Percentiles rank a stretch among this genome's conserved stretches.
These are phyloP conservation scores for Oryza officinalis DNA, from an alignment of 176 grass and related monocot genomes.

Conservation along the genomic window DNA sequence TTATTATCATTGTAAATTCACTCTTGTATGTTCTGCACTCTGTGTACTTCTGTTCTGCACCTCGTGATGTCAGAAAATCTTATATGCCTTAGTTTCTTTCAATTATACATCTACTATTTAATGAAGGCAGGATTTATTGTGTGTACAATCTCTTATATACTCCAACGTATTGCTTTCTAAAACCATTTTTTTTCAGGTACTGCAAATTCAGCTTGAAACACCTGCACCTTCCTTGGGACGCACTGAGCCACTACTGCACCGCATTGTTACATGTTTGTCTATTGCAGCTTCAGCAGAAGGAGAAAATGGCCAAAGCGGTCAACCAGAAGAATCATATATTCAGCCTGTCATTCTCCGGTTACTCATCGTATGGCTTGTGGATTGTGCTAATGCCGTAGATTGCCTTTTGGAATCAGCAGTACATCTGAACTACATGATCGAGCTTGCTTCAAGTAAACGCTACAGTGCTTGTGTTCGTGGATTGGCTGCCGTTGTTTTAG, in stretches of 20 bases:
- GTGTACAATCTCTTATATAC: background rate
- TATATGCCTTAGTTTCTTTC: background rate
- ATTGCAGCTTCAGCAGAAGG: slow-evolving; percentile 63
- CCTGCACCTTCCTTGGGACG: slow-evolving; percentile 70
- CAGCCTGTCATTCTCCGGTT: slow-evolving; percentile 79
- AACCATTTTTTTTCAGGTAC: slow-evolving; percentile 55
- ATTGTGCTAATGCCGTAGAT: slow-evolving; percentile 84
- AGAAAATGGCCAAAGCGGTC: slow-evolving; percentile 57
- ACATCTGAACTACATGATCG: slow-evolving; percentile 81
- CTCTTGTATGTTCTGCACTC: background rate
- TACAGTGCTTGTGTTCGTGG: slow-evolving; percentile 64
- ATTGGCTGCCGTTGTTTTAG: slow-evolving; percentile 87
- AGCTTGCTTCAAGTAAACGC: slow-evolving; percentile 75
- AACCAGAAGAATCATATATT: slow-evolving; percentile 54
- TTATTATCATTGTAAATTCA: slow-evolving; percentile 6
- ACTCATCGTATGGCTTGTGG: slow-evolving; percentile 77
- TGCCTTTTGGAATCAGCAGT: slow-evolving; percentile 75
- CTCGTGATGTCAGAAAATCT: background rate
- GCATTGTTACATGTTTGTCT: slow-evolving; percentile 78
- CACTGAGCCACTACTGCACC: slow-evolving; percentile 74
- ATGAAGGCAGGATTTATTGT: background rate
- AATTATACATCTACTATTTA: background rate
- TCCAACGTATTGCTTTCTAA: slow-evolving; percentile 29
- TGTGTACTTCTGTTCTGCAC: background rate
- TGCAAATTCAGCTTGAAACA: slow-evolving; percentile 78